Evolutionary conservation across 352 stramenopile genomes (phyloP).

Genomic region (Pythium chondricola): DNA sequence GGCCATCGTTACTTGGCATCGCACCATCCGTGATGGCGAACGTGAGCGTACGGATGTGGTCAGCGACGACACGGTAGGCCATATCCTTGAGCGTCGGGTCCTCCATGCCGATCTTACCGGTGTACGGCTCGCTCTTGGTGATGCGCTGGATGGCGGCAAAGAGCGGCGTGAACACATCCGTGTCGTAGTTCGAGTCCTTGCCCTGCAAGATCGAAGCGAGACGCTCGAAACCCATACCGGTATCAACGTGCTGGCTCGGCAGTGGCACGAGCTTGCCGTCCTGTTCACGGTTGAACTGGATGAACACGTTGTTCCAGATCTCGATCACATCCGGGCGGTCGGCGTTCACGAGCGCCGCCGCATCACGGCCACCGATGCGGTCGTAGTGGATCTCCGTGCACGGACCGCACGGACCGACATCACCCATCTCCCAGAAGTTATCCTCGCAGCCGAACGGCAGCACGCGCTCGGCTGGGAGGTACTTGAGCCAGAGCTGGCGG

Average conservation of each 20-base stretch:
- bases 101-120: slow-evolving; percentile 82
- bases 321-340: slow-evolving; percentile 98
- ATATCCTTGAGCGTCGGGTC: slow-evolving; percentile 87
- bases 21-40: slow-evolving; percentile 98
- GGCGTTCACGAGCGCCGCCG: slow-evolving; percentile 92
- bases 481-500: slow-evolving; percentile 84
- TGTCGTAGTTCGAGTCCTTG: slow-evolving; percentile 98
- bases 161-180: slow-evolving; percentile 96
- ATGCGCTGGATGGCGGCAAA: slow-evolving; percentile 91
- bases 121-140: slow-evolving; percentile 73
- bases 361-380: slow-evolving; percentile 93
- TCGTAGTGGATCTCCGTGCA: slow-evolving; percentile 99
- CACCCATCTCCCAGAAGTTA: slow-evolving; percentile 99
- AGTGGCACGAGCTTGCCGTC: slow-evolving; percentile 85
- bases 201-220: slow-evolving; percentile 89
- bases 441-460: slow-evolving; percentile 95
- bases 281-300: slow-evolving; percentile 96
- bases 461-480: slow-evolving; percentile 84
- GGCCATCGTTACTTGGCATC: slow-evolving; percentile 95
- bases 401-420: slow-evolving; percentile 97
- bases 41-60: slow-evolving; percentile 97
- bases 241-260: slow-evolving; percentile 98
- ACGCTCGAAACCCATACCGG: slow-evolving; percentile 98
- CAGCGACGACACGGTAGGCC: slow-evolving; percentile 94
- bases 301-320: slow-evolving; percentile 99